Conservation (phyloP, 1,284 basidiomycete genomes). For the Puccinia polysora region DNA sequence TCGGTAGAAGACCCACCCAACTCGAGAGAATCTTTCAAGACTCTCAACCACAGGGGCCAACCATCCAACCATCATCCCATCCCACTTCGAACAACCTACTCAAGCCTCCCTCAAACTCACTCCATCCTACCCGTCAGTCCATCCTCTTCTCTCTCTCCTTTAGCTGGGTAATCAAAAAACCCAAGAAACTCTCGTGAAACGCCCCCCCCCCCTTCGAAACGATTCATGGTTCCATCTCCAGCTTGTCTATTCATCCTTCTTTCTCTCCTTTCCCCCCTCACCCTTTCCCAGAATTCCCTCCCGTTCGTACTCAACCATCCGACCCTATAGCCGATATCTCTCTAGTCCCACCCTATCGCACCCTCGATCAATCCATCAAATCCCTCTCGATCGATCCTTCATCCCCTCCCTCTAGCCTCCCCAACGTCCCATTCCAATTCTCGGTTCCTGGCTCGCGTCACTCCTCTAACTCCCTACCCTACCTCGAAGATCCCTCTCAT, state of each 20-base stretch:
- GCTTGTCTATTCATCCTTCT: too few relatives aligned
- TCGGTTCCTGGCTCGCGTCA: slow-evolving; percentile 10
- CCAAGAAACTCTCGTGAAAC: neutral
- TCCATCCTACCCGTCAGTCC: neutral
- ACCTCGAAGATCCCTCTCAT: slow-evolving; percentile 12
- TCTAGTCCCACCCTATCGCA: neutral
- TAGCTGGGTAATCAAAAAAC: neutral
- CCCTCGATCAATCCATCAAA: slow-evolving; percentile 8
- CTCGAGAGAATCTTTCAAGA: slow-evolving; percentile 37
- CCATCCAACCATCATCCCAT: neutral
- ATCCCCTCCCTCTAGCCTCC: neutral
- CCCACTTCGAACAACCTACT: neutral
- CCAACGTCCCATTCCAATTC: slow-evolving; percentile 20
- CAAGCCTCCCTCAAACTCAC: neutral
- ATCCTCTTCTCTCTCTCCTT: neutral
- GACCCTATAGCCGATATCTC: too few relatives aligned
- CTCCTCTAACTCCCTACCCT: slow-evolving; percentile 20
- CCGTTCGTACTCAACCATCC: too few relatives aligned
- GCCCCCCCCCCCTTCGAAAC: too few relatives aligned
- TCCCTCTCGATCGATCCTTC: slow-evolving; percentile 7
- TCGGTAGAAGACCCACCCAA: slow-evolving; percentile 26
- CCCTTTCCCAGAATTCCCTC: too few relatives aligned
- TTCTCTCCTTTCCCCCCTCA: too few relatives aligned
- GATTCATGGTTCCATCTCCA: too few relatives aligned
- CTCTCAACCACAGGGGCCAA: slow-evolving; percentile 14